Evolutionary conservation across 176 grass and related monocot genomes (phyloP), one percentile per base, ranked within the genome.

Genomic region (Avena eriantha): DNA sequence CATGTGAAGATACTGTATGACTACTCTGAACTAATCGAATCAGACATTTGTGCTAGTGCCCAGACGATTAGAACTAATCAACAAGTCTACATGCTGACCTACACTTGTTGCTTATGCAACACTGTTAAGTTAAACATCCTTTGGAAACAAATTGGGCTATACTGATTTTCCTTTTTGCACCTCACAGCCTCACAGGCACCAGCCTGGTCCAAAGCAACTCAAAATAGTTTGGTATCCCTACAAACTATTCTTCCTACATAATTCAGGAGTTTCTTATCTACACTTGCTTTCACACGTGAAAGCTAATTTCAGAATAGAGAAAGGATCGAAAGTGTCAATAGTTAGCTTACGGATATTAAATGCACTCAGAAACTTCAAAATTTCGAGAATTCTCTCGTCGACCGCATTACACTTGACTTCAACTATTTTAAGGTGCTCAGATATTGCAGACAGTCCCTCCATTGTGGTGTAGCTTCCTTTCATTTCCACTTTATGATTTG

Each of bases 371-470:
- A 65, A 65, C 61, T 33, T 65, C 61, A 65, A 33, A 1, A 65
- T 24, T 33, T 65, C 5, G 4, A 65, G 24, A 65, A 33, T 65
- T 65, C 26, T 31, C 61, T 65, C 5, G 61, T 65, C 61, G 5
- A 65, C 61, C 12, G 4, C 61, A 65, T 33, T 65, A 65, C 61
- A 65, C 61, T 65, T 65, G 61, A 65, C 61, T 65, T 31, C 61
- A 31, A 65, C 61, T 65, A 65, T 16, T 65, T 65, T 65, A 65
- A 65, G 61, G 61, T 65, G 24, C 61, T 65, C 26, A 65, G 61
- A 65, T 65, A 65, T 33, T 65, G 26, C 61, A 65, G 61, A 31
- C 24, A 11, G 61, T 7, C 61, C 61, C 12, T 65, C 24, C 24
- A 64, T 64, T 64, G 60, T 64, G 24, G 5, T 15, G 26, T 31